Conservation (phyloP, 768 basidiomycete species). For the Epithele typhae region DNA sequence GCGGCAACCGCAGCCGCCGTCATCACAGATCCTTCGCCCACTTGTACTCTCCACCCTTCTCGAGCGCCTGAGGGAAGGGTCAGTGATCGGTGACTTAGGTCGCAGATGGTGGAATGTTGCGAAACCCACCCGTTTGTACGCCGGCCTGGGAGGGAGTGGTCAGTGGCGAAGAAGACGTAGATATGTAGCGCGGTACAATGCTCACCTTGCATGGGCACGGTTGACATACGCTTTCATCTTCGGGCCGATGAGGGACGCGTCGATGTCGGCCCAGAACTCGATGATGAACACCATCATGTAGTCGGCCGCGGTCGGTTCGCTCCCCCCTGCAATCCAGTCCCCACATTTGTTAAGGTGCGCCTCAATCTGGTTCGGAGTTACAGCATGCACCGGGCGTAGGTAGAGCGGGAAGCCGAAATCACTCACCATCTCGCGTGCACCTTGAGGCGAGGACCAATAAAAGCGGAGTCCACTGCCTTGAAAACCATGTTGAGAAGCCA, state of each 20-base stretch:
- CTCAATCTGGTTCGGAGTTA: slow-evolving; percentile 30
- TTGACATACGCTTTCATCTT: slow-evolving; percentile 34
- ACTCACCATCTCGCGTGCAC: slow-evolving; percentile 23
- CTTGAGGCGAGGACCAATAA: slow-evolving; percentile 26
- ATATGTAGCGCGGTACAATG: neutral
- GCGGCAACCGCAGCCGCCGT: no score
- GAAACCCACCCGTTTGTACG: slow-evolving; percentile 20
- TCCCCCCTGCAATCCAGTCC: slow-evolving; percentile 32
- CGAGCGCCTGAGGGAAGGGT: slow-evolving; percentile 22
- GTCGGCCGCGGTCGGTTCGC: slow-evolving; percentile 39
- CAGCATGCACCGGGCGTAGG: no score
- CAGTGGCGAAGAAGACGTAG: no score
- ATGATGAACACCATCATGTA: slow-evolving; percentile 41
- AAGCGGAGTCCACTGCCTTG: slow-evolving; percentile 6
- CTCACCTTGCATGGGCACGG: slow-evolving; percentile 34
- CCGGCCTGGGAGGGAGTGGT: slow-evolving; percentile 22
- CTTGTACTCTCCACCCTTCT: slow-evolving; percentile 16
- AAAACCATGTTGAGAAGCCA: slow-evolving; percentile 23
- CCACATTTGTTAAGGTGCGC: slow-evolving; percentile 28
- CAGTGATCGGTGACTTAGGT: slow-evolving; percentile 4
- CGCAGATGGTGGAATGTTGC: neutral
- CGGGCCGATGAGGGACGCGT: slow-evolving; percentile 24
- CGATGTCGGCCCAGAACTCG: slow-evolving; percentile 23
- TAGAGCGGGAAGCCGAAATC: neutral
- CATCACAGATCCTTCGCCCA: slow-evolving; percentile 2